Percentiles rank a stretch among this genome's conserved stretches.
These are phyloP conservation scores for Acarospora socialis DNA, from an alignment of 2,329 filamentous ascomycete genomes.

Conservation along the genomic window DNA sequence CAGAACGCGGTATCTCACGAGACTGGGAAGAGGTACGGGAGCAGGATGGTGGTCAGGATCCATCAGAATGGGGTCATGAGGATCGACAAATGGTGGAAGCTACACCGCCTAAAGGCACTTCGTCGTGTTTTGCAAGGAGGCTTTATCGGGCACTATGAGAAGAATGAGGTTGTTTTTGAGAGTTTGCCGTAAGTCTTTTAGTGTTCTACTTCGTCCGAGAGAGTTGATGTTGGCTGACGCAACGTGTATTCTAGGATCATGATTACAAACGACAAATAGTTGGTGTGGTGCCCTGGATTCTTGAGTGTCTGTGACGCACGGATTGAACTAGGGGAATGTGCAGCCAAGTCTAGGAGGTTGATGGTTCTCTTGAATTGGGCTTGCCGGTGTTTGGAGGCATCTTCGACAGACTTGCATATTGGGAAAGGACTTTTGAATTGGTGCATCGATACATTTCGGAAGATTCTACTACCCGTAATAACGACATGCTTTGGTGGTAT, in stretches of 20 bases:
- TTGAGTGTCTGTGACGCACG: no score
- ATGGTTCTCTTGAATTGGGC: no score
- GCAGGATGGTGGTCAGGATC: slow-evolving; percentile 46
- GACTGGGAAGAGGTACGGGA: slow-evolving; percentile 45
- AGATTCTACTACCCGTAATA: no score
- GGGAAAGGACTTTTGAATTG: no score
- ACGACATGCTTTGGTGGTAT: not conserved
- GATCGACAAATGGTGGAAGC: slow-evolving; percentile 63
- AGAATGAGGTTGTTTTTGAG: slow-evolving; percentile 46
- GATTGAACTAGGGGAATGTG: no score
- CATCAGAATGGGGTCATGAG: slow-evolving; percentile 44
- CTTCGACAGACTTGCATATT: no score
- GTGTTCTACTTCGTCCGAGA: slow-evolving; percentile 17
- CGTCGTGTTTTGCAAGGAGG: slow-evolving; percentile 47
- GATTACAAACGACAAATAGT: slow-evolving; percentile 8
- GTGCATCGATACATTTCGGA: no score
- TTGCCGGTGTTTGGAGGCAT: no score
- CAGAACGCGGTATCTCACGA: slow-evolving; percentile 49
- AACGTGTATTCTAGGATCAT: slow-evolving; percentile 7
- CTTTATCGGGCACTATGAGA: slow-evolving; percentile 48
- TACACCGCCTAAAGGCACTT: slow-evolving; percentile 47
- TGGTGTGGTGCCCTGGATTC: no score
- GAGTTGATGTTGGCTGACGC: not conserved
- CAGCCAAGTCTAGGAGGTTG: no score
- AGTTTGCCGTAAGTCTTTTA: slow-evolving; percentile 35